Evolutionary conservation across 2,329 filamentous ascomycete genomes (phyloP).

Genomic region (Ophiostoma novo-ulmi): DNA sequence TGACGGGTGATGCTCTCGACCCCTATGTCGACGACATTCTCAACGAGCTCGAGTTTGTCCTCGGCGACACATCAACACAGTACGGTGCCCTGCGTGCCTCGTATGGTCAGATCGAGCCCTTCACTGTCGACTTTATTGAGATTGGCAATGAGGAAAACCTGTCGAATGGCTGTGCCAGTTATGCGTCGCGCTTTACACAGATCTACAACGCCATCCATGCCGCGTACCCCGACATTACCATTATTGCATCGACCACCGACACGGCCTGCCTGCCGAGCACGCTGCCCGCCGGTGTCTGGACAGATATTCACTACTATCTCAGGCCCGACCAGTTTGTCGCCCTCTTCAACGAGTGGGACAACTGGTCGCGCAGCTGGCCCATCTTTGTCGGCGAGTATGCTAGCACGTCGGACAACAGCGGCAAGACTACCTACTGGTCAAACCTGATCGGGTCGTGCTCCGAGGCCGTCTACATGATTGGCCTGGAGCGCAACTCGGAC

Average conservation of each 20-base stretch:
- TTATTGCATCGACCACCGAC: constrained; percentile 4
- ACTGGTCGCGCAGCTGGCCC: constrained; percentile 6
- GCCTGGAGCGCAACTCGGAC: constrained; percentile 9
- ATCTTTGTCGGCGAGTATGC: constrained; percentile 11
- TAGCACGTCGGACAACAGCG: not conserved
- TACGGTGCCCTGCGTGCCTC: constrained; percentile 7
- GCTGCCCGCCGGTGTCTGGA: not conserved
- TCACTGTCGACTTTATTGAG: not conserved
- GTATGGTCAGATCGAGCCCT: not conserved
- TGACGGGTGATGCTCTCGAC: not conserved
- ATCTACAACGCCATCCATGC: constrained; percentile 12
- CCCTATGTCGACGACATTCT: not conserved
- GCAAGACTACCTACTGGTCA: not conserved
- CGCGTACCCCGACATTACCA: constrained; percentile 4
- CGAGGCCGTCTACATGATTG: constrained; percentile 11
- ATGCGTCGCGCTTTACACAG: not conserved
- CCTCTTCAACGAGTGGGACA: constrained; percentile 2
- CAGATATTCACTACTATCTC: not conserved
- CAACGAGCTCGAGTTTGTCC: not conserved
- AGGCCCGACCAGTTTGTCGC: not conserved
- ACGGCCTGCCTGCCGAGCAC: constrained; percentile 8
- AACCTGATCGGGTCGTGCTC: constrained; percentile 5
- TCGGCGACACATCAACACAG: not conserved
- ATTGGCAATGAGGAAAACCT: constrained; percentile 7
- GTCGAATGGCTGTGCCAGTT: not conserved